Base-by-base conservation (phyloP, 2,329 filamentous ascomycete species). In the Cladophialophora carrionii region DNA sequence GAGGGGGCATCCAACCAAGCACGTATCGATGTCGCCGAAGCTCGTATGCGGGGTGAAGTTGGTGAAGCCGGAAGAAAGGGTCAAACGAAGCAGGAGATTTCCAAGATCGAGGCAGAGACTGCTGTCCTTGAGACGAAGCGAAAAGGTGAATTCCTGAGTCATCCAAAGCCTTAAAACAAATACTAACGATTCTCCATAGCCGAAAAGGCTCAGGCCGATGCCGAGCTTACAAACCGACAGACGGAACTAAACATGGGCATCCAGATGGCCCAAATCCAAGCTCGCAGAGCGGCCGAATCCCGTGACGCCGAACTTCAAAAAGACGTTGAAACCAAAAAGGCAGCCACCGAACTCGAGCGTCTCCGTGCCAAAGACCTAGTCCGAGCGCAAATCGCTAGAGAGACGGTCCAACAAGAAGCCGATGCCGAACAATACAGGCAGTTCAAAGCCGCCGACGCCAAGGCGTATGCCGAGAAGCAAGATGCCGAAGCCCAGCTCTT, bases 51-150 rank as follows among this genome's bases (percentile, higher is more conserved):
- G 69, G 88, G 90, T 73, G 88, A 80, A 64, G 78, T 80, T 32
- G 78, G 78, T 64, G 91, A 95, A 76, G 88, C 91, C 26, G 83
- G 92, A 75, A 89, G 90, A 73, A 86, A 88, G 73, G 91, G 91
- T 69, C 85, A 90, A 72, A 90, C 92, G 68, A 92, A 95, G 75
- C 90, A 92, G 61, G 89, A 93, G 73, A 90, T 96, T 49, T 90
- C 91, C 71, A 94, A 92, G 81, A 96, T 96, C 78, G 87, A 93
- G 76, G 91, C 91, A 70, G 88, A 91, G 72, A 96, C 91, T 0
- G 90, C 91, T 1, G 90, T 95, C 1, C 85, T 91, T 66, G 92
- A 94, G 80, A 95, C 91, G 0, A 88, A 94, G 74, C 88, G 91
- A 57, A 92, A 94, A 51, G 56, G 56, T 34, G n/a, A 58, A 41